A percentile compares a stretch with the other conserved stretches of the same genome.
Conservation (phyloP, 2,329 filamentous ascomycete species). For the Colletotrichum sp. region DNA sequence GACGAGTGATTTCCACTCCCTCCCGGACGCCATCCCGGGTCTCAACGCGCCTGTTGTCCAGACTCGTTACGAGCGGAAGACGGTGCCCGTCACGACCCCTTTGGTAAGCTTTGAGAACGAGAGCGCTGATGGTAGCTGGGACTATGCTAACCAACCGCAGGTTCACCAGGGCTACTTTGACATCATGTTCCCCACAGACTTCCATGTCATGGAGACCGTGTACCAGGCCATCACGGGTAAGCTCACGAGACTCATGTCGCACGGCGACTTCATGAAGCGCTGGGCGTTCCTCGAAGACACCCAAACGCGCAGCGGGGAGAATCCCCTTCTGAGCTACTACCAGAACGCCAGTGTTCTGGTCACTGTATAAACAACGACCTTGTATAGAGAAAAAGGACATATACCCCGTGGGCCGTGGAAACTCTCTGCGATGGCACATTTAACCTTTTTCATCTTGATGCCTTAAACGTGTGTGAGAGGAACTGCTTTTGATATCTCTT, state of each 20-base stretch:
- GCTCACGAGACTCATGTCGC: slow-evolving; percentile 81
- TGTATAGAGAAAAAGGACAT: slow-evolving; percentile 9
- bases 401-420: slow-evolving; percentile 2
- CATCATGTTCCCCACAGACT: slow-evolving; percentile 97
- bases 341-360: slow-evolving; percentile 93
- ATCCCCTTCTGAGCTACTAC: slow-evolving; percentile 91
- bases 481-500: slow-evolving; percentile 4
- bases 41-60: slow-evolving; percentile 96
- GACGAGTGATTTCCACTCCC: slow-evolving; percentile 86
- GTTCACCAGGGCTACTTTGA: slow-evolving; percentile 99
- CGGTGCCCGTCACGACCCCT: slow-evolving; percentile 88
- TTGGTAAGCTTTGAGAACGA: slow-evolving; percentile 64
- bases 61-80: slow-evolving; percentile 85
- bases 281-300: slow-evolving; percentile 95
- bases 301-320: slow-evolving; percentile 87
- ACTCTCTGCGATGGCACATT: neutral
- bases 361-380: slow-evolving; percentile 70
- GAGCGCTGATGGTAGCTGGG: neutral
- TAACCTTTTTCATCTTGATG: neutral
- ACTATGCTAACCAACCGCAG: slow-evolving; percentile 45
- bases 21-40: slow-evolving; percentile 83
- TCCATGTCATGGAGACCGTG: slow-evolving; percentile 86
- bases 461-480: neutral
- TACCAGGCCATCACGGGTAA: slow-evolving; percentile 94
- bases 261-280: slow-evolving; percentile 87